These are phyloP conservation scores for Penicillium sp. DNA, from an alignment of 2,329 filamentous ascomycete genomes.

Conservation along the genomic window DNA sequence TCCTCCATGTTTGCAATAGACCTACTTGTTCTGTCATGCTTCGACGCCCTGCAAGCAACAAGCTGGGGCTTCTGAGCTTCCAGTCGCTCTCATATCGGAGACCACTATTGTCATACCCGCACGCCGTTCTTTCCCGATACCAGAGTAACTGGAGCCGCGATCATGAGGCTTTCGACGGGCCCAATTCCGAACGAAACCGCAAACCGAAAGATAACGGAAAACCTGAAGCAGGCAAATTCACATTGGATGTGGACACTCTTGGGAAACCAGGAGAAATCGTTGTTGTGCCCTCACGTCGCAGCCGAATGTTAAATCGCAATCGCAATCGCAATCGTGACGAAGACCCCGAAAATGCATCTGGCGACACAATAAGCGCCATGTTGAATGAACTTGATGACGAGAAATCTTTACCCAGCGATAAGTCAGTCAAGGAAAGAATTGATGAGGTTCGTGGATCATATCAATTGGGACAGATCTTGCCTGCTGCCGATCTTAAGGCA, in stretches of 20 bases:
- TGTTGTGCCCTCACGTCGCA: slow-evolving; percentile 25
- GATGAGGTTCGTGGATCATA: slow-evolving; percentile 22
- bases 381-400: slow-evolving; percentile 23
- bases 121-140: slow-evolving; percentile 16
- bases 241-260: slow-evolving; percentile 28
- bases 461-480: slow-evolving; percentile 22
- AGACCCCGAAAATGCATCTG: slow-evolving; percentile 4
- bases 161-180: slow-evolving; percentile 1
- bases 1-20: slow-evolving; percentile 1
- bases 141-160: slow-evolving; percentile 12
- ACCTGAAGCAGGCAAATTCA: slow-evolving; percentile 10
- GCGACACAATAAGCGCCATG: slow-evolving; percentile 15
- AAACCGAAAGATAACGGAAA: slow-evolving; percentile 1
- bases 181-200: slow-evolving; percentile 3
- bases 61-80: slow-evolving; percentile 18
- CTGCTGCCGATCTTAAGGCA: slow-evolving; percentile 22
- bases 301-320: slow-evolving; percentile 5
- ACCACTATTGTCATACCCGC: slow-evolving; percentile 5
- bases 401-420: slow-evolving; percentile 6
- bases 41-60: slow-evolving; percentile 17
- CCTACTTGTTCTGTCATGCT: slow-evolving; percentile 19
- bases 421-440: slow-evolving; percentile 21
- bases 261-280: slow-evolving; percentile 34
- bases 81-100: slow-evolving; percentile 10
- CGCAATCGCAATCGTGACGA: background rate